Conservation (phyloP, 257 asterid genomes). For the Paraleonurus japonicus region DNA sequence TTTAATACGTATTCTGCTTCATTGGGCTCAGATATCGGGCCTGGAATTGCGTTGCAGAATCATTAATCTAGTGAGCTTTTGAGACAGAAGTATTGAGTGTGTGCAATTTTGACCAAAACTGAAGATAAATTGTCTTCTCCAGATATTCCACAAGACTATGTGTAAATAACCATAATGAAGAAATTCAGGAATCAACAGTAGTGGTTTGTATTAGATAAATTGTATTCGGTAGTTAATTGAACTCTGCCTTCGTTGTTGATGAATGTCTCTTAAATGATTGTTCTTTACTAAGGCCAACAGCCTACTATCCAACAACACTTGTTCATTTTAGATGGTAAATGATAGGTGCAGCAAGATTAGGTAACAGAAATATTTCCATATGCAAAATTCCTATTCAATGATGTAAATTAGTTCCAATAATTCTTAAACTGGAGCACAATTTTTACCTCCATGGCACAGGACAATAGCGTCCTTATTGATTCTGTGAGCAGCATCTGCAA, state of each 20-base stretch:
- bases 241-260: too few relatives aligned
- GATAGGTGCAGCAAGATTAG: not conserved
- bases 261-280: too few relatives aligned
- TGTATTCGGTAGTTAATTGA: too few relatives aligned
- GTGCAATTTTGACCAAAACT: too few relatives aligned
- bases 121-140: too few relatives aligned
- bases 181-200: too few relatives aligned
- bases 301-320: not conserved
- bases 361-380: not conserved
- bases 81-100: too few relatives aligned
- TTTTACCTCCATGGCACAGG: constrained; percentile 97
- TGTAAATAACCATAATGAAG: too few relatives aligned
- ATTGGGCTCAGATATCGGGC: constrained; percentile 77
- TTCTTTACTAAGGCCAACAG: too few relatives aligned
- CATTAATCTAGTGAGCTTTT: not conserved
- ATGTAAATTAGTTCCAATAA: not conserved
- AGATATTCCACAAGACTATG: too few relatives aligned
- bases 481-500: constrained; percentile 84
- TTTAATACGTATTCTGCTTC: constrained; percentile 86
- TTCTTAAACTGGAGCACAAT: constrained; percentile 3
- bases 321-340: not conserved
- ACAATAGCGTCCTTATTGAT: constrained; percentile 68
- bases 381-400: not conserved
- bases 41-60: constrained; percentile 38
- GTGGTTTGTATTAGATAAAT: too few relatives aligned